Evolutionary conservation across 176 grass and related monocot species (phyloP).

Genomic region (Triticum dicoccoides): DNA sequence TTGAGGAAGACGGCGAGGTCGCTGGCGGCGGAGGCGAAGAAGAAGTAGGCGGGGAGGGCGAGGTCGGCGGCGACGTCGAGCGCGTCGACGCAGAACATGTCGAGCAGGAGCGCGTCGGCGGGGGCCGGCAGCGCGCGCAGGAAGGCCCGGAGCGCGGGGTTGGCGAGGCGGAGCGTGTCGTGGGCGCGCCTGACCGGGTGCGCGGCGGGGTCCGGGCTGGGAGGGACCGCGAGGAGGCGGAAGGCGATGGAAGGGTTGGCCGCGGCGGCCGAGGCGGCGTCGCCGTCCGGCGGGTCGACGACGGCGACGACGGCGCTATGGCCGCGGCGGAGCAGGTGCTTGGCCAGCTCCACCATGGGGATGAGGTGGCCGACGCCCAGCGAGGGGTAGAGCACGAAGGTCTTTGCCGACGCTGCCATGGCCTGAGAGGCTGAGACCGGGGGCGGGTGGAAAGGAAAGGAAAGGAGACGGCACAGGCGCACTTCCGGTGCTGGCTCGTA

Average conservation of each 20-base stretch:
- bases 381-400: constrained; percentile 56
- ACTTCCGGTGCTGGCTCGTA: no score
- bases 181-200: not conserved
- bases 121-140: not conserved
- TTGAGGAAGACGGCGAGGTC: constrained; percentile 20
- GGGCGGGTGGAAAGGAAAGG: no score
- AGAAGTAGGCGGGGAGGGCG: constrained; percentile 35
- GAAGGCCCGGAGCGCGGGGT: not conserved
- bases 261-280: constrained; percentile 10
- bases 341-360: constrained; percentile 67
- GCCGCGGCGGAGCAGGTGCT: constrained; percentile 41
- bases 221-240: not conserved
- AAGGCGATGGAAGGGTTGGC: constrained; percentile 28
- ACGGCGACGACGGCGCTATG: constrained; percentile 30
- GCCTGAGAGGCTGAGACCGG: no score
- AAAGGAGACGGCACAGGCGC: not conserved
- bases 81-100: constrained; percentile 42
- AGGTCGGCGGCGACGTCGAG: constrained; percentile 29
- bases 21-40: constrained; percentile 14
- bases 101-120: constrained; percentile 28
- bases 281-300: constrained; percentile 34
- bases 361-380: constrained; percentile 50
- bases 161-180: constrained; percentile 9
- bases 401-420: not conserved
- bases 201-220: not conserved